A percentile compares a stretch with the other conserved stretches of the same genome.
Conservation (phyloP, 163 green algal species). For the Scenedesmus sp. region DNA sequence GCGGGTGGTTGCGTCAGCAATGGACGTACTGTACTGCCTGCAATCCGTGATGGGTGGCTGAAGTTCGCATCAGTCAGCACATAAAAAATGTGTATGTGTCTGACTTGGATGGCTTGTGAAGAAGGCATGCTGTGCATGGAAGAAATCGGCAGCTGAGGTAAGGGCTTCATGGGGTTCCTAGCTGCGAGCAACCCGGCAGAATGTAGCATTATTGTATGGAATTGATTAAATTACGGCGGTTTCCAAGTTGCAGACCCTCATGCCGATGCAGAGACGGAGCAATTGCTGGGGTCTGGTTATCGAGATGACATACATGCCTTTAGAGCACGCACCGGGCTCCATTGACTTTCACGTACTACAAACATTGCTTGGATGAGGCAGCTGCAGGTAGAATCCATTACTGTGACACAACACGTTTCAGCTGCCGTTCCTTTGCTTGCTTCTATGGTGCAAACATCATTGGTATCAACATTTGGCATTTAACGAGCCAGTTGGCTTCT, state of each 20-base stretch:
- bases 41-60: background rate
- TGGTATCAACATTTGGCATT: background rate
- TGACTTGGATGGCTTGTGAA: background rate
- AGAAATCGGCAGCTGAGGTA: background rate
- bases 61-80: background rate
- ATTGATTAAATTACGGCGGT: background rate
- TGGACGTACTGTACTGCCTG: slow-evolving; percentile 4
- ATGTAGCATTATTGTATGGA: background rate
- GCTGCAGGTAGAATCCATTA: background rate
- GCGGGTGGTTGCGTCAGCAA: background rate
- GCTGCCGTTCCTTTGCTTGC: background rate
- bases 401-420: background rate
- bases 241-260: too few species aligned
- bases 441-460: background rate
- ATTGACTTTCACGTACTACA: background rate
- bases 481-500: background rate
- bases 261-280: background rate
- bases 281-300: slow-evolving; percentile 5
- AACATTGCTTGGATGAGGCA: background rate
- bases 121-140: background rate
- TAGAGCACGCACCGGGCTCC: background rate
- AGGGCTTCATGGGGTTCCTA: background rate
- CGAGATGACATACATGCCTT: background rate
- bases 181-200: background rate
- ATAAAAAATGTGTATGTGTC: too few species aligned